phyloP scores from a whole-genome alignment of 192 early-diverging fungal species.

The Backusella psychrophila region DNA sequence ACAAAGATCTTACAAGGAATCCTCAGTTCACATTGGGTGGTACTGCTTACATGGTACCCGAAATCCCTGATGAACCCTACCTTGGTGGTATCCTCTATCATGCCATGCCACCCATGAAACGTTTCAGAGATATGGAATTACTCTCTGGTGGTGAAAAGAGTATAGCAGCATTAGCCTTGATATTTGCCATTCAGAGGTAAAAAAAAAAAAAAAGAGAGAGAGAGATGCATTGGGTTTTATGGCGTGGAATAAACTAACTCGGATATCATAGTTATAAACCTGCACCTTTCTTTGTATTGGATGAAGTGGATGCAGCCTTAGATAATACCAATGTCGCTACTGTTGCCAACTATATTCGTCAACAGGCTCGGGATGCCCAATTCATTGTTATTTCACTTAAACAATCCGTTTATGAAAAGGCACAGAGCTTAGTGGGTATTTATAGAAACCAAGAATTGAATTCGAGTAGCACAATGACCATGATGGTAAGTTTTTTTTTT shows the following conservation, averaged over 20 bases:
- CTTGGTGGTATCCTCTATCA: slow-evolving; percentile 94
- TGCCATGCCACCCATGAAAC: slow-evolving; percentile 99
- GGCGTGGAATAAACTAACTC: background rate
- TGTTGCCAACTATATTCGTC: slow-evolving; percentile 88
- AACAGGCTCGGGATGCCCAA: slow-evolving; percentile 74
- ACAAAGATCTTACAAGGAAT: slow-evolving; percentile 93
- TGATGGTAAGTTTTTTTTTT: slow-evolving; percentile 42
- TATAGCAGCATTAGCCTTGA: slow-evolving; percentile 91
- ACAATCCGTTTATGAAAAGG: slow-evolving; percentile 90
- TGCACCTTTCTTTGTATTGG: slow-evolving; percentile 98
- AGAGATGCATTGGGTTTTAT: too few relatives aligned
- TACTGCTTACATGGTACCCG: slow-evolving; percentile 89
- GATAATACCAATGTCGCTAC: slow-evolving; percentile 95
- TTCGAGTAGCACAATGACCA: slow-evolving; percentile 81
- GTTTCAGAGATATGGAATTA: slow-evolving; percentile 99
- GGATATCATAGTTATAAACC: slow-evolving; percentile 70
- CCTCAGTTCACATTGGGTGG: slow-evolving; percentile 88
- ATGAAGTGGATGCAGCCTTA: slow-evolving; percentile 98
- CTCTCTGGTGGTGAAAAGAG: slow-evolving; percentile 99
- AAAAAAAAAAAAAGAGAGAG: too few relatives aligned
- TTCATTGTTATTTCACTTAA: slow-evolving; percentile 99
- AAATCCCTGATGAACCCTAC: slow-evolving; percentile 95
- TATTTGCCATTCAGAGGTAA: slow-evolving; percentile 93
- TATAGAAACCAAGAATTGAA: slow-evolving; percentile 87
- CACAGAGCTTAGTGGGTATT: slow-evolving; percentile 92